These are phyloP conservation scores for Wickerhamomyces canadensis DNA, from an alignment of 805 yeast species.

Conservation along the genomic window DNA sequence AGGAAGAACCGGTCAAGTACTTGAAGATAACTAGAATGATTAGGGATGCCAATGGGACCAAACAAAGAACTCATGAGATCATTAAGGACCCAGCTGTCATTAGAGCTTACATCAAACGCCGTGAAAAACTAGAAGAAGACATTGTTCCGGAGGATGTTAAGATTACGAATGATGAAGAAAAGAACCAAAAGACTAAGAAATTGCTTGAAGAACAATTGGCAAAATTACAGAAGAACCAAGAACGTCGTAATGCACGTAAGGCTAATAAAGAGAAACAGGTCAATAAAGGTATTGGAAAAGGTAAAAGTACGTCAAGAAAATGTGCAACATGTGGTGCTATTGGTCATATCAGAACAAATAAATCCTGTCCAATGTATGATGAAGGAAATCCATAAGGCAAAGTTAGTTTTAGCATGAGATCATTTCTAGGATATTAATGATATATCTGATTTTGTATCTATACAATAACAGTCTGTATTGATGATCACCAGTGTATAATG, in stretches of 20 bases:
- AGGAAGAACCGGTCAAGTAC: conserved; percentile 30
- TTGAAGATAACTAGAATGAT: conserved; percentile 72
- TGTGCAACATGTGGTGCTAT: conserved; percentile 95
- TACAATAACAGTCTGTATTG: neutral
- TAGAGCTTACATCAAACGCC: conserved; percentile 71
- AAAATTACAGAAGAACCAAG: conserved; percentile 70
- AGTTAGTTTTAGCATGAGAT: no score
- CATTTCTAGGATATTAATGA: no score
- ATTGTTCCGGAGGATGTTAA: conserved; percentile 67
- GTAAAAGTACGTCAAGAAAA: conserved; percentile 53
- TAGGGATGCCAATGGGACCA: conserved; percentile 77
- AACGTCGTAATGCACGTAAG: conserved; percentile 54
- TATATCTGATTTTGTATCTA: no score
- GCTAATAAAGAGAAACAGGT: conserved; percentile 36
- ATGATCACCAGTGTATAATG: conserved; percentile 21
- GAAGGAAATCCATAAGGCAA: conserved; percentile 28
- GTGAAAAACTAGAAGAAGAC: conserved; percentile 57
- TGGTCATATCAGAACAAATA: conserved; percentile 90
- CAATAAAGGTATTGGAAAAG: conserved; percentile 25
- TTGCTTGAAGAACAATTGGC: conserved; percentile 80
- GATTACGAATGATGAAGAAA: conserved; percentile 79
- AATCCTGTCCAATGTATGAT: conserved; percentile 82
- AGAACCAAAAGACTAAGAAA: conserved; percentile 70
- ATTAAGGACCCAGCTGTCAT: conserved; percentile 84
- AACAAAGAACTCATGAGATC: conserved; percentile 74